Evolutionary conservation across 2,329 filamentous ascomycete species (phyloP), one percentile per base, ranked within the genome.

Genomic region (Aspergillus ochraceoroseus): DNA sequence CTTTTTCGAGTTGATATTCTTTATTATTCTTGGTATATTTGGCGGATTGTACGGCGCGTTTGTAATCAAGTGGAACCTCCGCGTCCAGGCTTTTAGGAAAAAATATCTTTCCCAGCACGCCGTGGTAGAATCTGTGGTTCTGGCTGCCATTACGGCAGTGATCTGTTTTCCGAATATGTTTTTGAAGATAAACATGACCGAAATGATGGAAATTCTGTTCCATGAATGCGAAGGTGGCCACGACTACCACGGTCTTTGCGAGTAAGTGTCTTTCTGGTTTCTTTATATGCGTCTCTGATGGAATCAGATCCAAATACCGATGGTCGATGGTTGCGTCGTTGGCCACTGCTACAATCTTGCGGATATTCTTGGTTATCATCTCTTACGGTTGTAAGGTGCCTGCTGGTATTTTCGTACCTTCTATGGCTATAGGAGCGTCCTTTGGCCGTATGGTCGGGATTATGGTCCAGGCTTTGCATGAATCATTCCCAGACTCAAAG

Each of bases 131-230:
- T 85, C 88, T 0, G 89, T 87, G 1, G 66, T 94, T 11, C 70
- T 98, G 27, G 89, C 92, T 1, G 78, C 82, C 0, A 76, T 80
- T 5, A 98, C 92, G 3, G 92, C 89, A 7, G 74, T 96, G 15
- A 74, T 98, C n/a, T 95, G 90, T 65, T 98, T 94, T 58, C 92
- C 90, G 1, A 98, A 98, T 55, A 88, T 85, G 63, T 96, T 98
- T 51, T 63, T 98, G 41, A 77, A 87, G 40, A 95, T 96, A 55
- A 94, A 98, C 66, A 96, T 98, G 92, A 95, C 92, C 0, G 90
- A 96, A 70, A 95, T 88, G 70, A 96, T 98, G 92, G 89, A 96
- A 62, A 94, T 95, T 48, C 70, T 98, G 7, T 98, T 98, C 63
- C 76, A 85, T 9, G 92, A 98, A 61, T 98, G 92, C 54, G 87